Evolutionary conservation across 2,329 filamentous ascomycete genomes (phyloP), one percentile per base, ranked within the genome.

Genomic region (Penicillium sp.): DNA sequence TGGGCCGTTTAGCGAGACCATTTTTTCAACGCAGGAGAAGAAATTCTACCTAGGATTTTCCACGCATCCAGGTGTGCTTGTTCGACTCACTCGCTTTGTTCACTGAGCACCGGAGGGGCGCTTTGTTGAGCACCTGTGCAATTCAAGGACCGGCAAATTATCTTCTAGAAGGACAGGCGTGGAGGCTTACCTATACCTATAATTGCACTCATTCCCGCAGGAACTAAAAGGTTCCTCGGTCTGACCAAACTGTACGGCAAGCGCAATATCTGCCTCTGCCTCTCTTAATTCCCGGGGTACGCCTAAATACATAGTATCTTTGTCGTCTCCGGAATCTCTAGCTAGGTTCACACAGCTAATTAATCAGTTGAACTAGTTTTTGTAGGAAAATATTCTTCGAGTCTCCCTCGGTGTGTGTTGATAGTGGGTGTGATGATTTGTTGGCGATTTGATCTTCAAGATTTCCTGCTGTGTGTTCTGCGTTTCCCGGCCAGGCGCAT

Each of bases 311-410:
- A 30, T 51, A 33, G 11, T 51, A 51, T 51, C 30, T 51, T 19
- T 19, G 6, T 25, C 8, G 26, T 33, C 30, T 30, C 30, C 16
- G 26, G 26, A 35, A 25, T 26, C 11, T 30, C 30, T 51, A 8
- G 13, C 46, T 51, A 10, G n/a, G 46, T 6, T 33, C 4, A 51
- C 19, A 6, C 6, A 51, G 26, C 46, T 51, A 51, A 51, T 14
- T 4, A 28, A 54, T 37, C 13, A 57, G 37, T 42, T 67, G 66
- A 42, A 69, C 58, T 25, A 70, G 60, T 11, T 70, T 68, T 62
- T 22, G 19, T 22, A 22, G 1, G 19, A 22, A 22, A 22, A 1
- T 22, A 22, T 22, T 22, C 19, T 22, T 22, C 19, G 19, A 22
- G 19, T 22, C 19, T 22, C 19, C 19, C 19, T 22, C 19, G 19